Conservation (phyloP, 1,139 yeast genomes). For the Meyerozyma sp. region DNA sequence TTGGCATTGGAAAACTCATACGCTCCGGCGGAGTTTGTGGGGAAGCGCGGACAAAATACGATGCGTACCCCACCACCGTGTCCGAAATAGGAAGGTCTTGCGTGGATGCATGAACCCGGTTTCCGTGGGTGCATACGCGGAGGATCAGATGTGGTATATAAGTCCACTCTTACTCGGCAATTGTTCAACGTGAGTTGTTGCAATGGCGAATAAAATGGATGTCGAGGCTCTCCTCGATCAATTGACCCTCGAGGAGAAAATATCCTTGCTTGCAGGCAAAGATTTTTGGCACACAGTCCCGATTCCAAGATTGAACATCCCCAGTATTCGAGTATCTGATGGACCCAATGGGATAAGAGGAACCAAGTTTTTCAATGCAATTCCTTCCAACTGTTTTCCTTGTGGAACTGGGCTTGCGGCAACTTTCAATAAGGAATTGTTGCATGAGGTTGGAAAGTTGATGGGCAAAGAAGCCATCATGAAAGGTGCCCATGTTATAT, state of each 20-base stretch:
- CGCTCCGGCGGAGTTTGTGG: not conserved
- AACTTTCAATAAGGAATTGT: conserved; percentile 21
- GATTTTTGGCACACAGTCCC: conserved; percentile 56
- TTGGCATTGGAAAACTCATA: too few relatives aligned
- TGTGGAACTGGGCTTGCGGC: conserved; percentile 45
- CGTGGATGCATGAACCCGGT: not conserved
- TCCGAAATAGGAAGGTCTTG: not conserved
- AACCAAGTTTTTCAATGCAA: conserved; percentile 39
- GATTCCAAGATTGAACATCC: conserved; percentile 39
- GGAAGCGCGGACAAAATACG: not conserved
- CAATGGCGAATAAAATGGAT: conserved; percentile 18
- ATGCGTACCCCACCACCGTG: not conserved
- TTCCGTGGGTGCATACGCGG: not conserved
- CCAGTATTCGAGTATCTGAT: conserved; percentile 33
- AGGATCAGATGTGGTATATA: not conserved
- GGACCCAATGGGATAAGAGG: conserved; percentile 57
- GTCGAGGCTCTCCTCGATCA: conserved; percentile 38
- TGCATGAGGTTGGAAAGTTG: conserved; percentile 35
- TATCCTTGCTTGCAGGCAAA: conserved; percentile 42
- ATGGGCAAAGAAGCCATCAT: conserved; percentile 47
- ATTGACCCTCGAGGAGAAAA: conserved; percentile 44
- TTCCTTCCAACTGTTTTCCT: conserved; percentile 50
- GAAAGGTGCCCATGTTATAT: conserved; percentile 44
- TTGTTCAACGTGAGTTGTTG: not conserved
- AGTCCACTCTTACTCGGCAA: not conserved